These are phyloP conservation scores for Suillus tomentosus DNA, from an alignment of 768 basidiomycete genomes.

Conservation along the genomic window DNA sequence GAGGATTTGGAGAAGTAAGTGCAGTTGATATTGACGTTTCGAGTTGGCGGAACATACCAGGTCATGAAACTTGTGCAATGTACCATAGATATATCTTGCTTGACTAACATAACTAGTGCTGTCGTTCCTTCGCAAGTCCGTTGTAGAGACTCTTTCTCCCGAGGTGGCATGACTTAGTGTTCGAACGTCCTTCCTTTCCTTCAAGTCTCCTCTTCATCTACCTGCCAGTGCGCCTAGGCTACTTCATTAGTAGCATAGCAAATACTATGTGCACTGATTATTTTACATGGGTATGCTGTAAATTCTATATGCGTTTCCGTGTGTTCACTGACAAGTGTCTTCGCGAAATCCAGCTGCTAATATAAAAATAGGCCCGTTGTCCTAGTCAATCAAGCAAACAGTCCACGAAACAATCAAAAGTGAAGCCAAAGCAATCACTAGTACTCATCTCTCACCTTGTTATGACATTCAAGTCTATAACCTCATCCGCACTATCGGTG, in stretches of 20 bases:
- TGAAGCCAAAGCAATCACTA: too few relatives aligned
- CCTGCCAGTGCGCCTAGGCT: background rate
- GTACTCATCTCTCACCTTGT: too few relatives aligned
- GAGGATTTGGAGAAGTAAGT: conserved; percentile 55
- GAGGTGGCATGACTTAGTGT: too few relatives aligned
- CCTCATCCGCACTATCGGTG: too few relatives aligned
- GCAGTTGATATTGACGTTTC: background rate
- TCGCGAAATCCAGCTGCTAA: background rate
- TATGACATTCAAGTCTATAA: too few relatives aligned
- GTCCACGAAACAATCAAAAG: too few relatives aligned
- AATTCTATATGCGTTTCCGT: background rate
- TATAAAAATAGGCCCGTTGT: background rate
- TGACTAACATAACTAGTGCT: background rate
- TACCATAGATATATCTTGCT: background rate
- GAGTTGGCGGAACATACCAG: background rate
- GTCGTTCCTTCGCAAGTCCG: background rate
- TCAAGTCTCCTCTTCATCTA: background rate
- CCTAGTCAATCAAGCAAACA: too few relatives aligned
- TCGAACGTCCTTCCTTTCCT: background rate
- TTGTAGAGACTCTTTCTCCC: background rate
- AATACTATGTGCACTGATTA: background rate
- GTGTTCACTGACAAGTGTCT: background rate
- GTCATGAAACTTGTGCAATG: background rate
- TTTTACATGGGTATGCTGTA: background rate
- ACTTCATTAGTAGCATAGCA: background rate